Conservation (phyloP, 352 stramenopile species). For the Achlya hypogyna region DNA sequence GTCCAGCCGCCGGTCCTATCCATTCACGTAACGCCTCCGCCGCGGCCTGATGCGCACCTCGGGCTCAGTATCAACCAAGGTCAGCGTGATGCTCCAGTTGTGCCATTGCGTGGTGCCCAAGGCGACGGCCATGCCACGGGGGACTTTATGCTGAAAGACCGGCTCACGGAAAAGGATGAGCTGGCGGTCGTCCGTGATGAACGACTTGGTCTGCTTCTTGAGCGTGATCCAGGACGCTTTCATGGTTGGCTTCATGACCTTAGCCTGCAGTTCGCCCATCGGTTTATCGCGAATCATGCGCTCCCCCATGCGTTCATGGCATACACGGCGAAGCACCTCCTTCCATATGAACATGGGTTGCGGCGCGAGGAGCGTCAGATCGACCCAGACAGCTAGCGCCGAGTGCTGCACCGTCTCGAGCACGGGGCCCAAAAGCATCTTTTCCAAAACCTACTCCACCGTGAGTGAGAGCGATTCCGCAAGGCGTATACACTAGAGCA, state of each 20-base stretch:
- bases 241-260: slow-evolving; percentile 41
- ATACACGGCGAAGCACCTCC: slow-evolving; percentile 72
- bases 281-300: slow-evolving; percentile 81
- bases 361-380: slow-evolving; percentile 38
- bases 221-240: slow-evolving; percentile 69
- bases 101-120: background rate
- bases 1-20: slow-evolving; percentile 31
- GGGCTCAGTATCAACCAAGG: slow-evolving; percentile 42
- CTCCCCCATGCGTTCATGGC: slow-evolving; percentile 69
- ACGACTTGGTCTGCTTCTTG: slow-evolving; percentile 77
- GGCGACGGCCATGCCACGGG: background rate
- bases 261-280: slow-evolving; percentile 61
- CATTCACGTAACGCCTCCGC: slow-evolving; percentile 24
- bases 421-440: slow-evolving; percentile 46
- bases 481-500: slow-evolving; percentile 29
- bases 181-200: slow-evolving; percentile 47
- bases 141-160: slow-evolving; percentile 41
- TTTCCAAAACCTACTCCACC: slow-evolving; percentile 38
- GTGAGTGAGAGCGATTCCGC: background rate
- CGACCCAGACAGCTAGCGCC: slow-evolving; percentile 61
- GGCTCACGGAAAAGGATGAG: slow-evolving; percentile 75
- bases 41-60: slow-evolving; percentile 19
- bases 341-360: slow-evolving; percentile 84
- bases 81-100: slow-evolving; percentile 20
- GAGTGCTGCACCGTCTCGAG: slow-evolving; percentile 44